phyloP scores from a whole-genome alignment of 2,329 filamentous ascomycete species.

The Huntiella abstrusa region DNA sequence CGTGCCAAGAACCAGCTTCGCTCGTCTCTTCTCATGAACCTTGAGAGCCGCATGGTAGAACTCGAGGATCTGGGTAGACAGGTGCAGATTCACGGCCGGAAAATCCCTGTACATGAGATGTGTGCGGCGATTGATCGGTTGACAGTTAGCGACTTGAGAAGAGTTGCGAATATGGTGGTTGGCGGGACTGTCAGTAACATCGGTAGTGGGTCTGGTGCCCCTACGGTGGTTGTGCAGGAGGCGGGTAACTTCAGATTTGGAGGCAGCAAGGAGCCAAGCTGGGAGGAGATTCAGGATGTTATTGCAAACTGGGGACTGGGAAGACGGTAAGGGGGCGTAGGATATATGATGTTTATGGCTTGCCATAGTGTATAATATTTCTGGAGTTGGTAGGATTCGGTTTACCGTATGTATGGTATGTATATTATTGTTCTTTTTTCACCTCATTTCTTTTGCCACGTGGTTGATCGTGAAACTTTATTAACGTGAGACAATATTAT shows the following conservation, averaged over 20 bases:
- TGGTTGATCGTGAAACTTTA: no score
- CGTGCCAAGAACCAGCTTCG: slow-evolving; percentile 95
- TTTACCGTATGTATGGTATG: no score
- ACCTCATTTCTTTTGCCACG: no score
- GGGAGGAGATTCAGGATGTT: slow-evolving; percentile 77
- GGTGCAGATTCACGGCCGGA: slow-evolving; percentile 88
- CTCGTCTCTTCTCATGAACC: slow-evolving; percentile 83
- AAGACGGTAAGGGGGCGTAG: background rate
- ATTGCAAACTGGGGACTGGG: slow-evolving; percentile 63
- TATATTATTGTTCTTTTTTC: no score
- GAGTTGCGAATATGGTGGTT: slow-evolving; percentile 64
- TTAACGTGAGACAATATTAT: no score
- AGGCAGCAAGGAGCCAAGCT: slow-evolving; percentile 45
- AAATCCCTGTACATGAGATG: slow-evolving; percentile 87
- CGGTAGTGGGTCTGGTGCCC: slow-evolving; percentile 65
- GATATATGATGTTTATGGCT: background rate
- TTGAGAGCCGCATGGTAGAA: slow-evolving; percentile 93
- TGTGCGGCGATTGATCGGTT: slow-evolving; percentile 68
- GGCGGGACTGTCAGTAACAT: slow-evolving; percentile 56
- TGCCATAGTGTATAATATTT: no score
- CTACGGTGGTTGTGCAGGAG: slow-evolving; percentile 89
- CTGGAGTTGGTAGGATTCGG: no score
- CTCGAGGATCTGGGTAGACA: slow-evolving; percentile 88
- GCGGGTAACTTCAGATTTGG: slow-evolving; percentile 40
- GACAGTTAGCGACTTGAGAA: slow-evolving; percentile 59